Evolutionary conservation across 768 basidiomycete genomes (phyloP).

Genomic region (Xerocomellus dryophilus): DNA sequence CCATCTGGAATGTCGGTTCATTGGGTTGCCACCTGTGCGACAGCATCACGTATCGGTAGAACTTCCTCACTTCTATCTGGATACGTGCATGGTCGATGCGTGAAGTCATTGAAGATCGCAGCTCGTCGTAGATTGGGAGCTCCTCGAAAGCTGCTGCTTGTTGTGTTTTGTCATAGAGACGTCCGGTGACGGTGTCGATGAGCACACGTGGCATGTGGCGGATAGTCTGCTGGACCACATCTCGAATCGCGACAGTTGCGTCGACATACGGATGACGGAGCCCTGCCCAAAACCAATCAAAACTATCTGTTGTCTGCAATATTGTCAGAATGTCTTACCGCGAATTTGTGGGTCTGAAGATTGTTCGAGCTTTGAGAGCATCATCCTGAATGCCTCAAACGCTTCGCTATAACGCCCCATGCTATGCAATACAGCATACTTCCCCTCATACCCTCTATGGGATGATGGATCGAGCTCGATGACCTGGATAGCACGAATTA

Average conservation of each 20-base stretch:
- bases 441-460: background rate
- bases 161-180: background rate
- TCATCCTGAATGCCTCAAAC: background rate
- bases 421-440: background rate
- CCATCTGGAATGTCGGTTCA: background rate
- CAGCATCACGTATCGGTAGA: constrained; percentile 6
- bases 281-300: background rate
- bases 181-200: constrained; percentile 3
- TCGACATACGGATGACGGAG: background rate
- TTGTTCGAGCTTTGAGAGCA: background rate
- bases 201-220: background rate
- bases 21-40: background rate
- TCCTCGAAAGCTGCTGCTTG: constrained; percentile 5
- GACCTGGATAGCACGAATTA: background rate
- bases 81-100: background rate
- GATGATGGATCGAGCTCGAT: background rate
- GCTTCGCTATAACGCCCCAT: background rate
- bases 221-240: background rate
- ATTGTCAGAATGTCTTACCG: background rate
- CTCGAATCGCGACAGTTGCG: background rate
- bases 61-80: background rate
- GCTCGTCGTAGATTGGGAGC: background rate
- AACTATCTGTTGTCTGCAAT: background rate
- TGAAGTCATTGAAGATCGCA: background rate
- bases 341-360: background rate